Evolutionary conservation across 2,329 filamentous ascomycete genomes (phyloP).

Genomic region (Aspergillus tamarii): DNA sequence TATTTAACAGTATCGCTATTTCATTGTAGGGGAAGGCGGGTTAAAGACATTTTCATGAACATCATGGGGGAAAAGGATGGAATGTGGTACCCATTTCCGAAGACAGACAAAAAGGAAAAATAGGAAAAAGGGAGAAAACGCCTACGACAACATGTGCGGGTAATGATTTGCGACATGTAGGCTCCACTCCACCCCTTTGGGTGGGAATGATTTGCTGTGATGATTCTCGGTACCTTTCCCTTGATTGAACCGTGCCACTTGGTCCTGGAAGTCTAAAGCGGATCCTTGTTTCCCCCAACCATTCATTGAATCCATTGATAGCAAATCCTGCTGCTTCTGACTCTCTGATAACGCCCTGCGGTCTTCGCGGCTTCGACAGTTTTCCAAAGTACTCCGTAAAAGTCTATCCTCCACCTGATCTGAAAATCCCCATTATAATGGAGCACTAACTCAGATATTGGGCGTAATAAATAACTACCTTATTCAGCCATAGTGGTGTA

Average conservation of each 20-base stretch:
- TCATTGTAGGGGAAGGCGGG: slow-evolving; percentile 1
- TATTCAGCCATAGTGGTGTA: not conserved
- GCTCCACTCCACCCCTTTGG: slow-evolving; percentile 11
- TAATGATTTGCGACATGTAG: slow-evolving; percentile 27
- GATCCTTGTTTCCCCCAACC: slow-evolving; percentile 15
- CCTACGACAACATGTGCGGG: slow-evolving; percentile 22
- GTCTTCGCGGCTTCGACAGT: slow-evolving; percentile 19
- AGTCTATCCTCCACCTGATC: slow-evolving; percentile 15
- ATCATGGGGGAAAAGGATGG: slow-evolving; percentile 2
- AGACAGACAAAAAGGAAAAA: slow-evolving; percentile 17
- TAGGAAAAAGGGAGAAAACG: slow-evolving; percentile 12
- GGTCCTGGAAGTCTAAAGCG: slow-evolving; percentile 5
- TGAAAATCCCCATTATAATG: not conserved
- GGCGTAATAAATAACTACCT: not conserved
- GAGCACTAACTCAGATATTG: not conserved
- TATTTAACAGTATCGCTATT: not conserved
- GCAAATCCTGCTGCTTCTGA: slow-evolving; percentile 9
- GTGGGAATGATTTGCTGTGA: slow-evolving; percentile 18
- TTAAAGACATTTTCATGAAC: not conserved
- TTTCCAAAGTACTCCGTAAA: slow-evolving; percentile 13
- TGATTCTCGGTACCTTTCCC: slow-evolving; percentile 21
- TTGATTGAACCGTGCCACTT: slow-evolving; percentile 27
- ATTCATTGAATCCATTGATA: not conserved
- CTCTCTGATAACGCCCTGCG: slow-evolving; percentile 1
- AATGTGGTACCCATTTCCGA: slow-evolving; percentile 24